Conservation (phyloP, 2,329 filamentous ascomycete genomes). For the Cordyceps cateniannulata region DNA sequence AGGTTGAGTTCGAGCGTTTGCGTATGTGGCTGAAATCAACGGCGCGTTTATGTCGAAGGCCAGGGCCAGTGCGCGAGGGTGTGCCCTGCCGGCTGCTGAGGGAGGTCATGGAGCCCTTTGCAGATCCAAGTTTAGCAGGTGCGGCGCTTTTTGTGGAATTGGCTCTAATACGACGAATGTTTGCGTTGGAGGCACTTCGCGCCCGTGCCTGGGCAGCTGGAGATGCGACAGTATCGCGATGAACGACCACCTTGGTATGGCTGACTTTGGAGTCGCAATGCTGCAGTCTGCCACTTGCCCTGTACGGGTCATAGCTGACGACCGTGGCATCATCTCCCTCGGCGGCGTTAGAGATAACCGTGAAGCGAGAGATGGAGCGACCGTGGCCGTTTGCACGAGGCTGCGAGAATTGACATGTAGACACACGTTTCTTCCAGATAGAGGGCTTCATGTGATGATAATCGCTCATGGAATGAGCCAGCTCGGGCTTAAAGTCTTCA, state of each 20-base stretch:
- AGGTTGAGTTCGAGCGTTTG: constrained; percentile 29
- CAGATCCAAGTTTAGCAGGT: constrained; percentile 26
- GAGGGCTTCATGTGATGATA: constrained; percentile 70
- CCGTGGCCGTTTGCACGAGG: constrained; percentile 40
- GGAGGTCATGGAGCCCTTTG: constrained; percentile 41
- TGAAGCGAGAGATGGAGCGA: constrained; percentile 54
- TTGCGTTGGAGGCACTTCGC: constrained; percentile 28
- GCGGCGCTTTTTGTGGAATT: constrained; percentile 24
- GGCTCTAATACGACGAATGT: constrained; percentile 23
- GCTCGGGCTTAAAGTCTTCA: constrained; percentile 76
- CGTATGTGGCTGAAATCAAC: constrained; percentile 49
- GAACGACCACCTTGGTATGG: constrained; percentile 63
- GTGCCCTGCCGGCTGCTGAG: constrained; percentile 41
- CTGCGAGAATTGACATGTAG: constrained; percentile 53
- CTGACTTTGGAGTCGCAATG: constrained; percentile 42
- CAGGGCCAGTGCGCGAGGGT: constrained; percentile 34
- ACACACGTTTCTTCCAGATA: constrained; percentile 52
- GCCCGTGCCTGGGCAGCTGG: constrained; percentile 22
- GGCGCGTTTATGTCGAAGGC: constrained; percentile 42
- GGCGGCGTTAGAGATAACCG: constrained; percentile 57
- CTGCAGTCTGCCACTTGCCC: constrained; percentile 52
- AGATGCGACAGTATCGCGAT: constrained; percentile 40
- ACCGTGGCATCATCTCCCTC: constrained; percentile 43
- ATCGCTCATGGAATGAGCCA: constrained; percentile 84
- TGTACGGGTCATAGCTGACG: constrained; percentile 77